phyloP scores from a whole-genome alignment of 495 filamentous ascomycete species.

The Mytilinidion resinicola region DNA sequence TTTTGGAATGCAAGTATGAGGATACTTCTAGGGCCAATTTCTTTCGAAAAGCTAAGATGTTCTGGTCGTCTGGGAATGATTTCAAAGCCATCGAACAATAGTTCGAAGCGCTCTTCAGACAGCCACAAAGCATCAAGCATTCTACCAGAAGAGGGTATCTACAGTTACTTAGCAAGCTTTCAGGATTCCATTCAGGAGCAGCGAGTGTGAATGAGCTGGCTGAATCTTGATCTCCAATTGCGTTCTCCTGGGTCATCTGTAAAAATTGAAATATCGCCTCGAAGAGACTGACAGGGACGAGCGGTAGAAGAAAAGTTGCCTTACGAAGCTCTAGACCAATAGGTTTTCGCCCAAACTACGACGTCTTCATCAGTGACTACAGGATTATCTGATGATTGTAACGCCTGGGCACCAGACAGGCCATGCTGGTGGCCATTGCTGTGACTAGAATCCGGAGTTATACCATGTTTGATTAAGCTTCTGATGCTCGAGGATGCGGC shows the following conservation, averaged over 20 bases:
- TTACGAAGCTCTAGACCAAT: constrained; percentile 13
- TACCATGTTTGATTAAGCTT: background rate
- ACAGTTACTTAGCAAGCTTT: constrained; percentile 1
- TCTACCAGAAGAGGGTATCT: constrained; percentile 18
- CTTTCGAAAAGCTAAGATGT: constrained; percentile 4
- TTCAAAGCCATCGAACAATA: constrained; percentile 13
- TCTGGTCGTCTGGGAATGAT: constrained; percentile 3
- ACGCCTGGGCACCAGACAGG: background rate
- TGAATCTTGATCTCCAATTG: background rate
- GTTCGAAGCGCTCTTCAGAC: constrained; percentile 20
- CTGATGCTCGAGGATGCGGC: constrained; percentile 1
- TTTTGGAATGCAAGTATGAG: constrained; percentile 12
- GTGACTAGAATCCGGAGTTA: background rate
- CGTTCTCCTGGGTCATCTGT: too few relatives aligned
- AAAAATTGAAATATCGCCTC: too few relatives aligned
- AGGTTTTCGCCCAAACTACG: constrained; percentile 31
- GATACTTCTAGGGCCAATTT: background rate
- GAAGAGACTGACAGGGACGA: background rate
- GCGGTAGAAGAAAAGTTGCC: background rate
- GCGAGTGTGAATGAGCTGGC: background rate
- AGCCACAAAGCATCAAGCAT: constrained; percentile 22
- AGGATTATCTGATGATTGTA: background rate
- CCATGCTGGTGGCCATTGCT: background rate
- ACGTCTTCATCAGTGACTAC: constrained; percentile 33
- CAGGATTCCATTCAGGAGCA: background rate